Evolutionary conservation across 306 rosid genomes (phyloP), one percentile per base, ranked within the genome.

Genomic region (Lupinus albus): DNA sequence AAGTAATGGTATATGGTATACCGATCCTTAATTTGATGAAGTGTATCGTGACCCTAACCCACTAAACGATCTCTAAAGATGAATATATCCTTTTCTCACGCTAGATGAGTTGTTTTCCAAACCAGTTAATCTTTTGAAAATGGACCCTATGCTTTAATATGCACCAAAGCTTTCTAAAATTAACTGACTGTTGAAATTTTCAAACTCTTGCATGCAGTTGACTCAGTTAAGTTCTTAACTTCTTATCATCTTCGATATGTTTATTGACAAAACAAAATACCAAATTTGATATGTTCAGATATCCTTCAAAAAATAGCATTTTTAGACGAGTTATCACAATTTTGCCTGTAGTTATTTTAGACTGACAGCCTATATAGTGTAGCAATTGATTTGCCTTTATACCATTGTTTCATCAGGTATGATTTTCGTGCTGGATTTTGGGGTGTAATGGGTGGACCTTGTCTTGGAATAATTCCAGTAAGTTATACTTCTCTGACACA

Each of bases 401-500:
- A 60, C 55, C 56, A 71, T 50, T 76, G 36, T 45, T 65, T 47
- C 61, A 55, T 39, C 78, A 94, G 99, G 99, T 94, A 94, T 45
- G 99, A 94, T 72, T 74, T 68, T 53, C 85, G 85, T 46, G 99
- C 97, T 47, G 99, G 99, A 78, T 94, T 94, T 81, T 94, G 99
- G 99, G 99, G 99, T 59, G 63, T 86, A 71, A 78, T 88, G 77
- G 96, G 89, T 10, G 97, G 96, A 57, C 96, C 96, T 30, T 86
- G 99, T 79, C 92, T 84, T 53, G 99, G 97, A 80, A 91, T 94
- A 74, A 78, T 94, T 64, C 87, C 87, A 33, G 99, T 87, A 82
- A 90, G 96, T 77, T 61, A 63, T 62, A 73, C 18, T 52, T 33
- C 41, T 70, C 39, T 38, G 14, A 39, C 41, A 11, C 33, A 36